A percentile compares a stretch with the other conserved stretches of the same genome.
Conservation (phyloP, 495 filamentous ascomycete species). For the Parachaetomium inaequale region DNA sequence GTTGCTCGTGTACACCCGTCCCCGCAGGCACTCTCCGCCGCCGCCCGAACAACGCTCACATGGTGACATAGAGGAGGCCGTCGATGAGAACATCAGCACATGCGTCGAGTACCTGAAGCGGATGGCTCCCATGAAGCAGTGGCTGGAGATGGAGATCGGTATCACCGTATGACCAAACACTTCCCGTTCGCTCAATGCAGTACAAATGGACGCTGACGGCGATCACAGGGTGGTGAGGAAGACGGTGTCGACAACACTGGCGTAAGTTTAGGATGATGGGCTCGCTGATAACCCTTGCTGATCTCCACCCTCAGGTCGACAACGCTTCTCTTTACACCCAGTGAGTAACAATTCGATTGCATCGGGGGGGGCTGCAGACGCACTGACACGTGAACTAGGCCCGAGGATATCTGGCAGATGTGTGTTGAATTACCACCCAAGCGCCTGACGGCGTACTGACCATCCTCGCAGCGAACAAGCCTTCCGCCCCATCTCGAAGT, state of each 20-base stretch:
- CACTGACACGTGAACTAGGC: constrained; percentile 32
- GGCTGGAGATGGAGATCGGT: constrained; percentile 86
- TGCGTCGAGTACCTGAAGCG: constrained; percentile 89
- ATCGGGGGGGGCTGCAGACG: neutral
- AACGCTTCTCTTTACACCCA: constrained; percentile 97
- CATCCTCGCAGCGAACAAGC: constrained; percentile 52
- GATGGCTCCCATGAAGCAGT: constrained; percentile 92
- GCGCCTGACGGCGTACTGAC: neutral
- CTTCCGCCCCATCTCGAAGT: constrained; percentile 74
- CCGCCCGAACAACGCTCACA: neutral
- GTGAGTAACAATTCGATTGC: neutral
- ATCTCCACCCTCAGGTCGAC: constrained; percentile 54
- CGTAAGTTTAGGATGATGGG: constrained; percentile 3
- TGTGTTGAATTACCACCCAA: constrained; percentile 23
- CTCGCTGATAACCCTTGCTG: neutral
- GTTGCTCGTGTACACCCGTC: neutral
- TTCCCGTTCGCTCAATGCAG: neutral
- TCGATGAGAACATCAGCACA: constrained; percentile 85
- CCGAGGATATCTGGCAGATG: constrained; percentile 89
- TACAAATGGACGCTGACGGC: constrained; percentile 2
- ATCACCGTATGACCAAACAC: constrained; percentile 25
- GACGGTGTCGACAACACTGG: constrained; percentile 85
- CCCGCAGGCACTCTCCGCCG: neutral
- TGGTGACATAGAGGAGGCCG: constrained; percentile 66
- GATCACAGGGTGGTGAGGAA: constrained; percentile 69